Evolutionary conservation across 495 filamentous ascomycete genomes (phyloP).

Genomic region (Articulospora tetracladia): DNA sequence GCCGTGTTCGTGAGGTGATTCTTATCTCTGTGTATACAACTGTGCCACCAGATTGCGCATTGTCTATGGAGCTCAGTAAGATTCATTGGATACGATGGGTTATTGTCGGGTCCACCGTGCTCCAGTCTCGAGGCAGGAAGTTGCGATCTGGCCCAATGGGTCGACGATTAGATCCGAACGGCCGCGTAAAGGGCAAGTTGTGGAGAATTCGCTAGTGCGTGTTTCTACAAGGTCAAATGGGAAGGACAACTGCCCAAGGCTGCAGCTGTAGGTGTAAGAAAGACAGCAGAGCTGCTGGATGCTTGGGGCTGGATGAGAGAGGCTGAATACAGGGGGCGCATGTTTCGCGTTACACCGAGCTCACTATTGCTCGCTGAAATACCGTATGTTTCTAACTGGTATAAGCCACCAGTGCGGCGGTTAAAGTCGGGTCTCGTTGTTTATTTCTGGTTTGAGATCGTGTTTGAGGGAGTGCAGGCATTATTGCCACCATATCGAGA

Average conservation of each 20-base stretch:
- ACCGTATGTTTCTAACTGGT: not conserved
- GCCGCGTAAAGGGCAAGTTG: not conserved
- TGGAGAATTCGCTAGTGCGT: not conserved
- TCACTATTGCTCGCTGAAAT: not conserved
- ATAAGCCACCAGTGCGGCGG: too few relatives aligned
- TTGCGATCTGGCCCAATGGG: not conserved
- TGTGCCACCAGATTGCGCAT: too few relatives aligned
- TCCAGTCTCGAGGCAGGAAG: not conserved
- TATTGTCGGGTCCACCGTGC: not conserved
- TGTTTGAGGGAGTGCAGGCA: too few relatives aligned
- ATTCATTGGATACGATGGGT: not conserved
- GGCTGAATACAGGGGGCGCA: not conserved
- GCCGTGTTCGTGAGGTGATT: too few relatives aligned
- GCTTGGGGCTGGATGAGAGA: not conserved
- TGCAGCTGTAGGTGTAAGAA: not conserved
- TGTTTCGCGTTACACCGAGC: not conserved
- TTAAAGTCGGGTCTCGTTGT: not conserved
- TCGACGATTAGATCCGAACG: not conserved
- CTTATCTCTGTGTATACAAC: too few relatives aligned
- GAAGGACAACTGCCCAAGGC: not conserved
- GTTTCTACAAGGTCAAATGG: not conserved
- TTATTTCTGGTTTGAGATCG: too few relatives aligned
- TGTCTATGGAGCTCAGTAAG: too few relatives aligned
- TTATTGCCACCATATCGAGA: too few relatives aligned
- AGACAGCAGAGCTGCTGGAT: not conserved